Percentiles rank a stretch among this genome's conserved stretches.
These are phyloP conservation scores for Allomyces javanicus DNA, from an alignment of 192 early-diverging fungal genomes.

Conservation along the genomic window DNA sequence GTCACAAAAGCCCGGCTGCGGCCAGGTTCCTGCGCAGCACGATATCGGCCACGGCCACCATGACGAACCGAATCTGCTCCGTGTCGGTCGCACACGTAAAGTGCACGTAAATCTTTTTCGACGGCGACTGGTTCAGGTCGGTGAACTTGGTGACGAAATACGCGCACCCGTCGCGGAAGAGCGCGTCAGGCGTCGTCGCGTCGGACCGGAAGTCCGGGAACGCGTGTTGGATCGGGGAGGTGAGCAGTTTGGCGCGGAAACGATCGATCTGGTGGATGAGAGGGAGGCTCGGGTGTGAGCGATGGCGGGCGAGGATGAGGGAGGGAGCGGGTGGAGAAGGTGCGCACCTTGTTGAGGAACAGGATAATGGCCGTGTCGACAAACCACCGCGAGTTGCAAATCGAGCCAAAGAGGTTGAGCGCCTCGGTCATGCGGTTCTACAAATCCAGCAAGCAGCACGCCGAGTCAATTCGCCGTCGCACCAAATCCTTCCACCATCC, in stretches of 20 bases:
- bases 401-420: conserved; percentile 87
- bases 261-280: conserved; percentile 48
- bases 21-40: conserved; percentile 15
- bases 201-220: conserved; percentile 65
- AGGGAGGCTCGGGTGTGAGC: too few relatives aligned
- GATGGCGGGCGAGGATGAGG: too few relatives aligned
- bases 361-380: conserved; percentile 93
- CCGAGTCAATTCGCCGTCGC: neutral
- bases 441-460: neutral
- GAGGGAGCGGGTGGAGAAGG: too few relatives aligned
- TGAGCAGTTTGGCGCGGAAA: conserved; percentile 72
- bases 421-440: conserved; percentile 91
- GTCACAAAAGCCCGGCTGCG: neutral
- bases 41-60: conserved; percentile 29
- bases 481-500: neutral
- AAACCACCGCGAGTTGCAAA: conserved; percentile 95
- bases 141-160: conserved; percentile 67
- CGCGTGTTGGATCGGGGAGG: conserved; percentile 62
- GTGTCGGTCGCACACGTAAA: conserved; percentile 45
- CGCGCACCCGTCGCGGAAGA: conserved; percentile 41
- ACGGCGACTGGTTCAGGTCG: conserved; percentile 51
- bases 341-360: conserved; percentile 71
- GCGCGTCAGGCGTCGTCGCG: conserved; percentile 4
- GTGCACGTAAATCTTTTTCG: conserved; percentile 35
- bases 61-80: conserved; percentile 27